phyloP scores from a whole-genome alignment of 306 rosid genomes.

The Vigna mungo region DNA sequence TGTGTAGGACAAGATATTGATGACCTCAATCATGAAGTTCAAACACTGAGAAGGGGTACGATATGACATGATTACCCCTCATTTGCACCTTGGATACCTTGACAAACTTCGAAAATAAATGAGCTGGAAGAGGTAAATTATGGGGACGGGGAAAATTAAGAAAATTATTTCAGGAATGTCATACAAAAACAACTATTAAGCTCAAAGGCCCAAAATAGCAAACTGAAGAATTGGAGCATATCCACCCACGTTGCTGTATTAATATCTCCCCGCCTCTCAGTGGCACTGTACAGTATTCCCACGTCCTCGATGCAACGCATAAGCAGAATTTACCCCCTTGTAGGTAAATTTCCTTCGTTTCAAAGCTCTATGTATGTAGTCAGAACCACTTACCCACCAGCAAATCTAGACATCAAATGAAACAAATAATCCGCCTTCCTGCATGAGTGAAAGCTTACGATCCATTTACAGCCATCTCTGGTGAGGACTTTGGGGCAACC shows the following conservation, averaged over 20 bases:
- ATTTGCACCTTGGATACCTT: constrained; percentile 15
- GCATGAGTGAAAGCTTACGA: constrained; percentile 53
- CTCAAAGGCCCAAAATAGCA: constrained; percentile 52
- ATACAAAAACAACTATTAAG: constrained; percentile 58
- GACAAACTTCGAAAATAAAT: constrained; percentile 33
- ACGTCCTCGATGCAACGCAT: constrained; percentile 49
- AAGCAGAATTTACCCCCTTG: constrained; percentile 50
- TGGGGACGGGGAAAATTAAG: constrained; percentile 48
- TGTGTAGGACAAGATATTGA: constrained; percentile 52
- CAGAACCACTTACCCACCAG: constrained; percentile 53
- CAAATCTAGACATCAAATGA: constrained; percentile 50
- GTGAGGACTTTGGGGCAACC: constrained; percentile 81
- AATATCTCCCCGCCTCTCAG: constrained; percentile 48
- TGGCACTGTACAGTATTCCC: constrained; percentile 68
- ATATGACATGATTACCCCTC: constrained; percentile 33
- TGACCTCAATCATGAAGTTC: constrained; percentile 56
- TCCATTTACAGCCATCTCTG: constrained; percentile 96
- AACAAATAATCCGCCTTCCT: constrained; percentile 44
- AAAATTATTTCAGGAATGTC: constrained; percentile 61
- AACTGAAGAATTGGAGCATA: constrained; percentile 43
- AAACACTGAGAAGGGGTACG: constrained; percentile 40
- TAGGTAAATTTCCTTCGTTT: constrained; percentile 42
- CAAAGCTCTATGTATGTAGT: constrained; percentile 40
- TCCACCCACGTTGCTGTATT: constrained; percentile 54
- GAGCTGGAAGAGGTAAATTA: constrained; percentile 45